Conservation (phyloP, 495 filamentous ascomycete species). For the Xylaria intraflava region DNA sequence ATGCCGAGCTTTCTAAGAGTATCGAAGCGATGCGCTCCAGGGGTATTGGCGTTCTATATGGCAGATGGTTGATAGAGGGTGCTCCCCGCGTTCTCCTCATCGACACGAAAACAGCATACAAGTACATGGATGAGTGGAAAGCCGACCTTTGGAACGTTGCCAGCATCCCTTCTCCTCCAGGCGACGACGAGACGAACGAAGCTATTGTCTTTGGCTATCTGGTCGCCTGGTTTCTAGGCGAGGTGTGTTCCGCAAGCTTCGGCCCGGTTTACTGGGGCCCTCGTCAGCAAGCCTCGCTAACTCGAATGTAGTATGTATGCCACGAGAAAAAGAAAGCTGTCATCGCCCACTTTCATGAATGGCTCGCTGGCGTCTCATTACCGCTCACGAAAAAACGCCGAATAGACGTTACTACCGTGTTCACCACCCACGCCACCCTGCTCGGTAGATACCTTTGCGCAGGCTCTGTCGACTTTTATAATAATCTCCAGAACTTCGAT, state of each 20-base stretch:
- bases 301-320: slow-evolving; percentile 66
- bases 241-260: slow-evolving; percentile 50
- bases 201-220: slow-evolving; percentile 96
- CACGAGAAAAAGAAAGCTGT: slow-evolving; percentile 87
- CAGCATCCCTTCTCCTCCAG: slow-evolving; percentile 85
- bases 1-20: slow-evolving; percentile 70
- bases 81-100: slow-evolving; percentile 91
- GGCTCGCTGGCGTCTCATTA: slow-evolving; percentile 93
- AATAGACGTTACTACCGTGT: slow-evolving; percentile 97
- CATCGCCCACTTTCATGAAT: slow-evolving; percentile 98
- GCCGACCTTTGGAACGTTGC: slow-evolving; percentile 87
- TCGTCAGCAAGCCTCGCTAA: slow-evolving; percentile 2
- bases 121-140: slow-evolving; percentile 94
- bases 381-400: slow-evolving; percentile 86
- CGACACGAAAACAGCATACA: slow-evolving; percentile 87
- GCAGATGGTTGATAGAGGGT: slow-evolving; percentile 95
- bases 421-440: slow-evolving; percentile 94
- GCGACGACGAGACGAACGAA: slow-evolving; percentile 93
- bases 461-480: slow-evolving; percentile 97
- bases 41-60: slow-evolving; percentile 86
- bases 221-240: slow-evolving; percentile 96
- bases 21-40: slow-evolving; percentile 85
- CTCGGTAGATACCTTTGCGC: slow-evolving; percentile 94
- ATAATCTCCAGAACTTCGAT: slow-evolving; percentile 96
- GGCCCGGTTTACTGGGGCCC: neutral